Percentiles rank a stretch among this genome's conserved stretches.
These are phyloP conservation scores for Dryadomyces sulphureus DNA, from an alignment of 2,329 filamentous ascomycete genomes.

Conservation along the genomic window DNA sequence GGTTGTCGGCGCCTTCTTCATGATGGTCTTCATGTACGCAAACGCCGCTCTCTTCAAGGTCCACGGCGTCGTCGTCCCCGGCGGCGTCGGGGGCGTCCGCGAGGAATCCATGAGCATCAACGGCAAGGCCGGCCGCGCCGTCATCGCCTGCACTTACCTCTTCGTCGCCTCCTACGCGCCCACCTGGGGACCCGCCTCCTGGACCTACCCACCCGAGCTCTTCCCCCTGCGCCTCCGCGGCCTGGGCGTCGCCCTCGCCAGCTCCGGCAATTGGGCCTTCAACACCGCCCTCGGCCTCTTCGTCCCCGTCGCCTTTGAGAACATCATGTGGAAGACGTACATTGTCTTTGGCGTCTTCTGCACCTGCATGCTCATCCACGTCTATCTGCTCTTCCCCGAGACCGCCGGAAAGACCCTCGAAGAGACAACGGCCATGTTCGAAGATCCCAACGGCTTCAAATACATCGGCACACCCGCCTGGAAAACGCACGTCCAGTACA, in stretches of 20 bases:
- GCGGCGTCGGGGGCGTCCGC: slow-evolving; percentile 20
- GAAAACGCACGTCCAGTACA: slow-evolving; percentile 24
- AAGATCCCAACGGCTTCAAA: slow-evolving; percentile 22
- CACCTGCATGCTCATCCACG: slow-evolving; percentile 19
- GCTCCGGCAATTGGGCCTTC: slow-evolving; percentile 24
- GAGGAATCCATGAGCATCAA: slow-evolving; percentile 32
- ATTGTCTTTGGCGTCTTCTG: slow-evolving; percentile 20
- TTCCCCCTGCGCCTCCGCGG: slow-evolving; percentile 26
- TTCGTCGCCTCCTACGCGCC: slow-evolving; percentile 38
- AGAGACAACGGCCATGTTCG: slow-evolving; percentile 19
- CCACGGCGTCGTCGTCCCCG: slow-evolving; percentile 21
- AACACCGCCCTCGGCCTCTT: slow-evolving; percentile 25
- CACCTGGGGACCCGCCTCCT: slow-evolving; percentile 28
- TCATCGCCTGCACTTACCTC: slow-evolving; percentile 52
- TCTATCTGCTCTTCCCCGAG: slow-evolving; percentile 20
- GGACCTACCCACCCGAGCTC: slow-evolving; percentile 32
- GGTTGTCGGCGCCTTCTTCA: slow-evolving; percentile 49
- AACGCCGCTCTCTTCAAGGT: slow-evolving; percentile 30
- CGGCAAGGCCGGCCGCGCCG: slow-evolving; percentile 35
- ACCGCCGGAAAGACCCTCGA: slow-evolving; percentile 21
- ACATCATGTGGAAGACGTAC: slow-evolving; percentile 23
- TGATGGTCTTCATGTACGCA: slow-evolving; percentile 36
- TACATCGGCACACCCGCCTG: slow-evolving; percentile 26
- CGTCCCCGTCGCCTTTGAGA: slow-evolving; percentile 21
- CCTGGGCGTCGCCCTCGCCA: slow-evolving; percentile 21